Percentiles rank a stretch among this genome's conserved stretches.
phyloP scores from a whole-genome alignment of 1,139 yeast species.

The Taphrina betulina region DNA sequence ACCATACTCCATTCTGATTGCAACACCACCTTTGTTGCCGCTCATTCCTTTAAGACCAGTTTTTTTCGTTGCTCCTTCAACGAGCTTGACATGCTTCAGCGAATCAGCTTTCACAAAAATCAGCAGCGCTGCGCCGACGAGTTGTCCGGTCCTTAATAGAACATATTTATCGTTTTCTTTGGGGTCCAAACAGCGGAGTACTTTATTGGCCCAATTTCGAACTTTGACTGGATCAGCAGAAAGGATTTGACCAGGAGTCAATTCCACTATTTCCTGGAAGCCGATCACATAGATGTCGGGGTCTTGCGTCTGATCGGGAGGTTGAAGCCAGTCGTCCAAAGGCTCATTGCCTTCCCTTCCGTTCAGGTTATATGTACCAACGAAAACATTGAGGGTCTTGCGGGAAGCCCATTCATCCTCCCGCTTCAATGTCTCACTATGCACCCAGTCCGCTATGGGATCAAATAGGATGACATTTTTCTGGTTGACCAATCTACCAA shows the following conservation, averaged over 20 bases:
- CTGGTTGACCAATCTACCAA: constrained; percentile 78
- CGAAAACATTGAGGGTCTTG: constrained; percentile 62
- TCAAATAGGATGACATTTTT: constrained; percentile 74
- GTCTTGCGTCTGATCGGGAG: constrained; percentile 52
- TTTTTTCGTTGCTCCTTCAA: constrained; percentile 77
- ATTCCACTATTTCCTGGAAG: constrained; percentile 86
- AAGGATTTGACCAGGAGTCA: constrained; percentile 86
- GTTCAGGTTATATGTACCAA: constrained; percentile 86
- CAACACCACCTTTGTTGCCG: constrained; percentile 90
- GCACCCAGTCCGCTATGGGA: constrained; percentile 81
- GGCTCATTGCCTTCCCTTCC: constrained; percentile 57
- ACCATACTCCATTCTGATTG: constrained; percentile 74
- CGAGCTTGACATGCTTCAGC: constrained; percentile 63
- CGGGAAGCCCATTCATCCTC: constrained; percentile 61
- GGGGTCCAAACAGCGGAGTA: constrained; percentile 57
- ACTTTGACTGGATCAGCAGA: constrained; percentile 73
- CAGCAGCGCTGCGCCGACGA: constrained; percentile 86
- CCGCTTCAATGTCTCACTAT: constrained; percentile 56
- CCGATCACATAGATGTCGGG: constrained; percentile 77
- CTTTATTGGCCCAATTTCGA: constrained; percentile 73
- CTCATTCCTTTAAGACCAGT: constrained; percentile 91
- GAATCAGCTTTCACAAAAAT: constrained; percentile 67
- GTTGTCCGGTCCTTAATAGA: constrained; percentile 77
- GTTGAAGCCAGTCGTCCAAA: constrained; percentile 77
- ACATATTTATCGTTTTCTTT: constrained; percentile 51